Evolutionary conservation across 257 asterid species (phyloP).

Genomic region (Scutellaria minor): DNA sequence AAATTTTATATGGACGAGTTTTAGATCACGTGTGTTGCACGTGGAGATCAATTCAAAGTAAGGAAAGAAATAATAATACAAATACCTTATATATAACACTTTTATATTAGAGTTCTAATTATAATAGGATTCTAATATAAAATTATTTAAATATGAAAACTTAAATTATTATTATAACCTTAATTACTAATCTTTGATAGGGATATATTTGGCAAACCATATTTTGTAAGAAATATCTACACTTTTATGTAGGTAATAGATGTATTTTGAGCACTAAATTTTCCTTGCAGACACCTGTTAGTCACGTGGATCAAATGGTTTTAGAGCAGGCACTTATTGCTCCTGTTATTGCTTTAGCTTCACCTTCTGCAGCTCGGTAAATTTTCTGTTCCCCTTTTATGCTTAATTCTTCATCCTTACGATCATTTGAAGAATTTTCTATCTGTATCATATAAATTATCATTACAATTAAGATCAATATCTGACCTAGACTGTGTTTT

Average conservation of each 20-base stretch:
- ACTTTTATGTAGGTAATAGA: no score
- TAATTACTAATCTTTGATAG: no score
- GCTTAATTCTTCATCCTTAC: slow-evolving; percentile 7
- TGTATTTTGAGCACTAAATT: slow-evolving; percentile 6
- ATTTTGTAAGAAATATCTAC: no score
- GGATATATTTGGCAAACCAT: no score
- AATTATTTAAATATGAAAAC: no score
- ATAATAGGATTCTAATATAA: no score
- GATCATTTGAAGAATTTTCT: slow-evolving; percentile 18
- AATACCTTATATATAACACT: no score
- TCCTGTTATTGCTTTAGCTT: slow-evolving; percentile 85
- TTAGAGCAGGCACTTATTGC: slow-evolving; percentile 63
- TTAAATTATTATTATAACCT: no score
- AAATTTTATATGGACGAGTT: not conserved
- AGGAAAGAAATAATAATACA: no score
- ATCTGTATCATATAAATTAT: slow-evolving; percentile 4
- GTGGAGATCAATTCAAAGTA: no score
- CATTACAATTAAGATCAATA: not conserved
- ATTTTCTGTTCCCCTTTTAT: not conserved
- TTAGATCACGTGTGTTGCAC: no score
- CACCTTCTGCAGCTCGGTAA: slow-evolving; percentile 81
- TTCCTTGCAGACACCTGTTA: slow-evolving; percentile 59
- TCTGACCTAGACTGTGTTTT: not conserved
- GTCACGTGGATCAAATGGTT: slow-evolving; percentile 54
- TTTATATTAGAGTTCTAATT: no score